Percentiles rank a stretch among this genome's conserved stretches.
phyloP scores from a whole-genome alignment of 441 rosid genomes.

The Eruca vesicaria region DNA sequence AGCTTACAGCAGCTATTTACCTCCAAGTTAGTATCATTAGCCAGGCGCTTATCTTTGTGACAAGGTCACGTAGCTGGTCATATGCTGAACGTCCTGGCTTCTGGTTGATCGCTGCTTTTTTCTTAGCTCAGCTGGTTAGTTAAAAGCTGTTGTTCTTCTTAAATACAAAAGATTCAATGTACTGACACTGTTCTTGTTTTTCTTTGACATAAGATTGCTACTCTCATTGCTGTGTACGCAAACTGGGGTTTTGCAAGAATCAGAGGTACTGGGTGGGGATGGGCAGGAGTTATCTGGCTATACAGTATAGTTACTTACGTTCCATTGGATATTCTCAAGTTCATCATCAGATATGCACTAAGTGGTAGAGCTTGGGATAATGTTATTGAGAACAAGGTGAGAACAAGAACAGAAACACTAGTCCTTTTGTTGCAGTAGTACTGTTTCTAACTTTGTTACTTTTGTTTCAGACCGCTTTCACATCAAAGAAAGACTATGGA shows the following conservation, averaged over 20 bases:
- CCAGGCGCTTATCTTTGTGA: conserved; percentile 77
- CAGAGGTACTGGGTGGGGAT: conserved; percentile 69
- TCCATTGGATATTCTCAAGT: conserved; percentile 49
- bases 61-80: conserved; percentile 77
- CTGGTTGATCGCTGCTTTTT: conserved; percentile 50
- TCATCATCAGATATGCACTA: conserved; percentile 31
- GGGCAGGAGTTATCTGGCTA: conserved; percentile 74
- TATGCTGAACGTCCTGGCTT: conserved; percentile 68
- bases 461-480: conserved; percentile 59
- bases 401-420: conserved; percentile 21
- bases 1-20: conserved; percentile 67
- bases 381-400: conserved; percentile 33
- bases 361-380: conserved; percentile 41
- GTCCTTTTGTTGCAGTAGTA: not conserved
- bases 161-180: not conserved
- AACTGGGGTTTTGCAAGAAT: conserved; percentile 59
- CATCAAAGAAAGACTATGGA: conserved; percentile 72
- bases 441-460: conserved; percentile 12
- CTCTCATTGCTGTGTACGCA: conserved; percentile 60
- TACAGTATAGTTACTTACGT: conserved; percentile 49
- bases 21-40: conserved; percentile 76
- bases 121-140: conserved; percentile 64
- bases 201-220: conserved; percentile 46
- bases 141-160: conserved; percentile 4
- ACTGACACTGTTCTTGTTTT: conserved; percentile 20